These are phyloP conservation scores for Colletotrichum echinochloae DNA, from an alignment of 2,329 filamentous ascomycete species.

Conservation along the genomic window DNA sequence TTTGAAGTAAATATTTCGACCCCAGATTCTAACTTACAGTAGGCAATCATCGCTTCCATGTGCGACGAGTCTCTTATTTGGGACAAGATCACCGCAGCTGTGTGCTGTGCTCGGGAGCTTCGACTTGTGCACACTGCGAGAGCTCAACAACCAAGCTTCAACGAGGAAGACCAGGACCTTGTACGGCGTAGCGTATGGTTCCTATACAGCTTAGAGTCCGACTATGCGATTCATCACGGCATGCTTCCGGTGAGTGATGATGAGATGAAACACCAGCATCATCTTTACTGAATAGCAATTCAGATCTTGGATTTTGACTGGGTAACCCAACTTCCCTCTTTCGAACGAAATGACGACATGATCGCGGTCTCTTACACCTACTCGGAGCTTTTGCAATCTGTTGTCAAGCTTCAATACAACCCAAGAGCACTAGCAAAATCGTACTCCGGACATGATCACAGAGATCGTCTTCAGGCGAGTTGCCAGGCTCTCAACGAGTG, in stretches of 20 bases:
- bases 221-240: constrained; percentile 31
- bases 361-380: constrained; percentile 27
- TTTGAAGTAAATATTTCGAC: not conserved
- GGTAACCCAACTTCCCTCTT: constrained; percentile 18
- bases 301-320: constrained; percentile 33
- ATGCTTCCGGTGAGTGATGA: constrained; percentile 29
- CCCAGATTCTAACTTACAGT: not conserved
- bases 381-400: constrained; percentile 27
- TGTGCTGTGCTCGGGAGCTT: constrained; percentile 32
- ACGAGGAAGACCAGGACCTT: constrained; percentile 22
- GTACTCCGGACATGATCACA: constrained; percentile 10
- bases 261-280: not conserved
- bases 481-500: constrained; percentile 31
- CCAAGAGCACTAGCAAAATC: constrained; percentile 24
- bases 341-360: constrained; percentile 32
- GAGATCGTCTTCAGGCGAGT: constrained; percentile 28
- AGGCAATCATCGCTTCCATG: constrained; percentile 27
- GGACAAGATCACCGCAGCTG: constrained; percentile 31
- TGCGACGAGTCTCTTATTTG: constrained; percentile 22
- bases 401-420: constrained; percentile 33
- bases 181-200: constrained; percentile 32
- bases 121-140: constrained; percentile 28
- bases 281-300: not conserved
- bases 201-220: constrained; percentile 29
- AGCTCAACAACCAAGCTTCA: constrained; percentile 20